Evolutionary conservation across 345 rosid species (phyloP).

Genomic region (Eucalyptus erythrocorys): DNA sequence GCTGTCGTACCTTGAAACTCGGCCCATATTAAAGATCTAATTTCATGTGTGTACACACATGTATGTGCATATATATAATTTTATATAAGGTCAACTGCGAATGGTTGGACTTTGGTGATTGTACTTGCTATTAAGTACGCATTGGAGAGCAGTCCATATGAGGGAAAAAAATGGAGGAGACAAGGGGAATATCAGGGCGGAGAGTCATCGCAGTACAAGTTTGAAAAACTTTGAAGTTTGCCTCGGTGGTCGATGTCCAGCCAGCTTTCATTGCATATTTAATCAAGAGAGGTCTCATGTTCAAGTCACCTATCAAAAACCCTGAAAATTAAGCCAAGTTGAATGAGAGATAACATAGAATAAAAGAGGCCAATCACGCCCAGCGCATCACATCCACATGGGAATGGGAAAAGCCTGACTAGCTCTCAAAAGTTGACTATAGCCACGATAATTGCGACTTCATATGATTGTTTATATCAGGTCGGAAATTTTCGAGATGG

Average conservation of each 20-base stretch:
- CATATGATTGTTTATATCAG: neutral
- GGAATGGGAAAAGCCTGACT: neutral
- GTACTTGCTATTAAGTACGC: neutral
- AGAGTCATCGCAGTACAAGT: neutral
- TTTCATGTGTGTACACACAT: neutral
- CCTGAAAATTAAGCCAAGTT: neutral
- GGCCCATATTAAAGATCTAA: neutral
- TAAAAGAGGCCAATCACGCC: neutral
- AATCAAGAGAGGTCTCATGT: neutral
- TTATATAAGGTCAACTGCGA: neutral
- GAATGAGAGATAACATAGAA: neutral
- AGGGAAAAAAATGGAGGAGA: neutral
- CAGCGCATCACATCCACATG: neutral
- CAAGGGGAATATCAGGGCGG: neutral
- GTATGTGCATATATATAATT: neutral
- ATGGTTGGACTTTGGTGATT: neutral
- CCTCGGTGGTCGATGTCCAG: neutral
- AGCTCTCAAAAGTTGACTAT: neutral
- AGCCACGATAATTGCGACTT: neutral
- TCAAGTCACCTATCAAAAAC: neutral
- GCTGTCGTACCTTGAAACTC: neutral
- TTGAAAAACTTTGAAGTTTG: neutral
- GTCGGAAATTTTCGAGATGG: too few species aligned
- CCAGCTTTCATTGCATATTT: neutral
- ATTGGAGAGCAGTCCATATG: neutral